These are phyloP conservation scores for Malus hybrid DNA, from an alignment of 331 rosid species.

Conservation along the genomic window DNA sequence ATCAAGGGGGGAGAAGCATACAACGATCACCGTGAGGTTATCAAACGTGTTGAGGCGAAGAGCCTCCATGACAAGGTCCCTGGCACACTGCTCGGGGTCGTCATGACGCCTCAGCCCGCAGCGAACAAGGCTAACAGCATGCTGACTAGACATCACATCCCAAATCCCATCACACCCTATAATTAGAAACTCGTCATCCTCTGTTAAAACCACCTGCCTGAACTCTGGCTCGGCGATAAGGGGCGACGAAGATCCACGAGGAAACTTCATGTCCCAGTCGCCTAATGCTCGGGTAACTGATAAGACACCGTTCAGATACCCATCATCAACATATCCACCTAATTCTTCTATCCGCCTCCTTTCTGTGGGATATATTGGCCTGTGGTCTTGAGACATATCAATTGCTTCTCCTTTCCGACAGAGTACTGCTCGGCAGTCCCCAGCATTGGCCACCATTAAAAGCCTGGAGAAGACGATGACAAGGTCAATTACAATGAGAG, in stretches of 20 bases:
- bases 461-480: slow-evolving; percentile 38
- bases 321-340: slow-evolving; percentile 80
- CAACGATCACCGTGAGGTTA: slow-evolving; percentile 74
- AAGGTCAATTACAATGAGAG: slow-evolving; percentile 12
- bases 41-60: slow-evolving; percentile 64
- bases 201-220: slow-evolving; percentile 50
- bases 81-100: slow-evolving; percentile 71
- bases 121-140: slow-evolving; percentile 75
- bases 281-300: slow-evolving; percentile 89
- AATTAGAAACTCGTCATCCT: slow-evolving; percentile 93
- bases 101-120: slow-evolving; percentile 71
- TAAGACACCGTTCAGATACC: slow-evolving; percentile 81
- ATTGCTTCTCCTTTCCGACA: slow-evolving; percentile 84
- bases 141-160: slow-evolving; percentile 91
- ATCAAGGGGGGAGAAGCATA: slow-evolving; percentile 62
- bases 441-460: slow-evolving; percentile 91
- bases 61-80: slow-evolving; percentile 87
- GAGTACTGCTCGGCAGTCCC: slow-evolving; percentile 96
- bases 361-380: slow-evolving; percentile 64
- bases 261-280: slow-evolving; percentile 95
- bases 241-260: slow-evolving; percentile 71
- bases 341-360: slow-evolving; percentile 65
- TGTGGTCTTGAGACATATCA: slow-evolving; percentile 95
- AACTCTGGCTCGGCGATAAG: slow-evolving; percentile 92
- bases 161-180: slow-evolving; percentile 99